Percentiles rank a stretch among this genome's conserved stretches.
phyloP scores from a whole-genome alignment of 805 yeast species.

The Hanseniaspora jakobsenii region DNA sequence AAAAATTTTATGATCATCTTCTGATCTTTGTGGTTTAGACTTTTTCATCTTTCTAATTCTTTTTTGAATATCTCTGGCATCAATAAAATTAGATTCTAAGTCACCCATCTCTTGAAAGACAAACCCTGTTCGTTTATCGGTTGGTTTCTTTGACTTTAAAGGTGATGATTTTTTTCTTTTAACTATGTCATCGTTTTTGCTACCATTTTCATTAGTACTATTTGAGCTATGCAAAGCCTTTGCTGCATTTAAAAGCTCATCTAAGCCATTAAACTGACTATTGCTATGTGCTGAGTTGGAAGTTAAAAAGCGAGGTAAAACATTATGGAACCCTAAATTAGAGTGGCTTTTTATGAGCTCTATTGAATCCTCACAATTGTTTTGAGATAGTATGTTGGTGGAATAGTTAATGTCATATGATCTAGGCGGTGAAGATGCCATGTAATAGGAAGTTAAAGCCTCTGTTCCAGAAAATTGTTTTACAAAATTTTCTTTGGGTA shows the following conservation, averaged over 20 bases:
- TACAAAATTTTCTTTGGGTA: no score
- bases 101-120: background rate
- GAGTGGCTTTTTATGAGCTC: background rate
- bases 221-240: background rate
- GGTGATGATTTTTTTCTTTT: no score
- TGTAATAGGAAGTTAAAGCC: background rate
- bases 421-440: background rate
- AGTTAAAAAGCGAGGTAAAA: no score
- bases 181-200: no score
- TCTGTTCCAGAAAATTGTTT: no score
- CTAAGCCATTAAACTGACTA: background rate
- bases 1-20: background rate
- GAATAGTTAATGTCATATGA: background rate
- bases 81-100: background rate
- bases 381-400: background rate
- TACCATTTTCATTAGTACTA: no score
- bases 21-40: no score
- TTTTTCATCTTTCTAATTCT: no score
- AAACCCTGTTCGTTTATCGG: background rate
- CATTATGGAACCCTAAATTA: no score
- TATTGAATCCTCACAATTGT: background rate
- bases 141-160: background rate
- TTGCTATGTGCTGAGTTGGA: no score
- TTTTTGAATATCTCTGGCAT: no score
- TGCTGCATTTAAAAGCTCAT: background rate